Evolutionary conservation across 805 yeast species (phyloP).

Genomic region (Ogataea sp.): DNA sequence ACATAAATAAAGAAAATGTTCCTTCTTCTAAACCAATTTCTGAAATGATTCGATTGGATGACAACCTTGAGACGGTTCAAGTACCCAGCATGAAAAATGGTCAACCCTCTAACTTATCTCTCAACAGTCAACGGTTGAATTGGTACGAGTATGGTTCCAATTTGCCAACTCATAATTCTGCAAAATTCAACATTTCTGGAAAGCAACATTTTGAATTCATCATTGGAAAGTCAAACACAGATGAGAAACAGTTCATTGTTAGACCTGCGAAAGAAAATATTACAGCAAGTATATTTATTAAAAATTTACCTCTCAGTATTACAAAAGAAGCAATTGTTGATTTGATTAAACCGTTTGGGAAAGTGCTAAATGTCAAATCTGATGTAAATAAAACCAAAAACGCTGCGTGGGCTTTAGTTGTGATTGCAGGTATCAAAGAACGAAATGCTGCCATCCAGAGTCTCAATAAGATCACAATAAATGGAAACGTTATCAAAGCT

Average conservation of each 20-base stretch:
- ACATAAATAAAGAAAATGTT: no score
- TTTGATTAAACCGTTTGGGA: slow-evolving; percentile 23
- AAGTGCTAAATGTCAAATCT: slow-evolving; percentile 17
- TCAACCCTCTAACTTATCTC: no score
- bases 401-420: slow-evolving; percentile 26
- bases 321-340: slow-evolving; percentile 15
- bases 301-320: slow-evolving; percentile 21
- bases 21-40: no score
- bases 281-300: slow-evolving; percentile 21
- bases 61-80: no score
- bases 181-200: no score
- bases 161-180: no score
- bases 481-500: slow-evolving; percentile 21
- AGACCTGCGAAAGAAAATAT: slow-evolving; percentile 11
- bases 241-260: background rate
- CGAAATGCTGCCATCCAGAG: slow-evolving; percentile 18
- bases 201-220: no score
- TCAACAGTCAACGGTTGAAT: no score
- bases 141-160: no score
- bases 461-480: slow-evolving; percentile 20
- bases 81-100: no score
- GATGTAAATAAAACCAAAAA: slow-evolving; percentile 19
- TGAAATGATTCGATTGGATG: no score
- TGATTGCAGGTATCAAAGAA: slow-evolving; percentile 16
- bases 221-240: no score